A percentile compares a stretch with the other conserved stretches of the same genome.
These are phyloP conservation scores for Diversispora eburnea DNA, from an alignment of 192 early-diverging fungal genomes.

Conservation along the genomic window DNA sequence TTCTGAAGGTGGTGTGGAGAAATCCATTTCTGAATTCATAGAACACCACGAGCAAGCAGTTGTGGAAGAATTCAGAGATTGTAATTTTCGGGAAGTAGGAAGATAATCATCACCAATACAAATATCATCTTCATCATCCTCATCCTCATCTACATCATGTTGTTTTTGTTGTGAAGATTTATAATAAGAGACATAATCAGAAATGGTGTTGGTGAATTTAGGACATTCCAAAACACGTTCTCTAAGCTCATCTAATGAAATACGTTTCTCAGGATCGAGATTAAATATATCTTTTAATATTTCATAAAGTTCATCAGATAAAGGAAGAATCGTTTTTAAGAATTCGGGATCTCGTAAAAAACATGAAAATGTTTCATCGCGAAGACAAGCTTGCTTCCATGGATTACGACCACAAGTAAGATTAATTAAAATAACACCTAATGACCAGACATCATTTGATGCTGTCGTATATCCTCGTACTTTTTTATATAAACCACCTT, in stretches of 20 bases:
- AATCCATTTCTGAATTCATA: conserved; percentile 14
- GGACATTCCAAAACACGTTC: conserved; percentile 41
- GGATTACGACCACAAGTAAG: conserved; percentile 76
- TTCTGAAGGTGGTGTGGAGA: neutral
- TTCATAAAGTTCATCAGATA: conserved; percentile 59
- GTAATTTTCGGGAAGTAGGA: neutral
- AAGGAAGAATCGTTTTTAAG: conserved; percentile 56
- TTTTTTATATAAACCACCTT: conserved; percentile 63
- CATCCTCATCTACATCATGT: neutral
- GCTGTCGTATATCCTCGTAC: conserved; percentile 56
- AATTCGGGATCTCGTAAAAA: conserved; percentile 55
- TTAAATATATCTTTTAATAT: conserved; percentile 48
- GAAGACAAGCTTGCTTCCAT: conserved; percentile 66
- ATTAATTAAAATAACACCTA: conserved; percentile 91
- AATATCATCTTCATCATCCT: neutral
- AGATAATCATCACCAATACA: neutral
- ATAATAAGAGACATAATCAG: conserved; percentile 5
- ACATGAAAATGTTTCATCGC: conserved; percentile 55
- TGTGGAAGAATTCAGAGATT: conserved; percentile 8
- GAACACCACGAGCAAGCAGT: conserved; percentile 25
- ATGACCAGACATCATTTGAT: conserved; percentile 83
- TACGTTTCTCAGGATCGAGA: conserved; percentile 44
- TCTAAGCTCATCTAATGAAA: conserved; percentile 41
- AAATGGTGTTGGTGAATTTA: conserved; percentile 49
- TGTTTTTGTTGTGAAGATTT: neutral